Base-by-base conservation (phyloP, 441 rosid species). In the Pelargonium citronellum region DNA sequence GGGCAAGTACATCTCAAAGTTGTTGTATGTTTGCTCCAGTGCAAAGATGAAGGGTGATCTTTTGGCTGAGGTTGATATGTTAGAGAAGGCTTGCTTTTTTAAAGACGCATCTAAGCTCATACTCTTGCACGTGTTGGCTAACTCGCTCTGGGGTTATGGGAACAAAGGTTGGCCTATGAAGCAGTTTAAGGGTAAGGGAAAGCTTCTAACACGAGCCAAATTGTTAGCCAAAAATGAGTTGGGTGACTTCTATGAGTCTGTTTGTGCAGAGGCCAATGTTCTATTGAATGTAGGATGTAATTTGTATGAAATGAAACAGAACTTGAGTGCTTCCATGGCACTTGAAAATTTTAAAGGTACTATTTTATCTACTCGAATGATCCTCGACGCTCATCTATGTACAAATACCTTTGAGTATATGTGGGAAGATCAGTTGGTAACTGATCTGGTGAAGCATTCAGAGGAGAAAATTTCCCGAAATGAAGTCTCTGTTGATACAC, bases 111-210 rank as follows among this genome's bases (percentile, higher is more conserved):
- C 83, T 0, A 39, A 22, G 41, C 80, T 81, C 58, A 61, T 80
- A 43, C 79, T 87, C 2, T 73, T 73, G 75, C 77, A 73, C 64
- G 86, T 82, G 8, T 47, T 80, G 58, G 75, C 77, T 6, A 74
- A 67, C 69, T 84, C 88, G 69, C 85, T 87, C 0, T 87, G 88
- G 88, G 75, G 71, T 8, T 12, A 24, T 20, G 78, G 83, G 64
- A 77, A 79, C 75, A 66, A 49, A 43, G 91, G 88, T 16, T 87
- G 91, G 88, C 87, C 88, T 7, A 69, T 82, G 58, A 83, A 83
- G 80, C 75, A 53, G 55, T 83, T 83, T 71, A 5, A 16, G 22
- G 67, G 75, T 20, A 83, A 74, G 75, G 76, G 78, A 62, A 70
- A 78, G 51, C 85, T 83, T 69, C 37, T 87, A 4, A 22, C 37